Conservation (phyloP, 2,329 filamentous ascomycete species). For the Colletotrichum tropicale region DNA sequence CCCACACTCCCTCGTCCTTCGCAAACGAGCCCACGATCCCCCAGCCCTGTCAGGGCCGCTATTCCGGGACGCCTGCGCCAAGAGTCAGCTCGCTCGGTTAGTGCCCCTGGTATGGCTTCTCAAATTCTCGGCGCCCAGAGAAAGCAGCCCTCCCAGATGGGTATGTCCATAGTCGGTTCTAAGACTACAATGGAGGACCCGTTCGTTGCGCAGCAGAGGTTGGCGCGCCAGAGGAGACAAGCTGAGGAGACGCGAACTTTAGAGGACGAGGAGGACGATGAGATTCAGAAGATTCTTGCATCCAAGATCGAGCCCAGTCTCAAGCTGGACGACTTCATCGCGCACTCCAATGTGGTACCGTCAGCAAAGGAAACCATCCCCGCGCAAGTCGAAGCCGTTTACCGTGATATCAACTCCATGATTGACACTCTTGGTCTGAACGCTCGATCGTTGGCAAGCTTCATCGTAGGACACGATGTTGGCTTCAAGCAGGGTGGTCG, state of each 20-base stretch:
- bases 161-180: constrained; percentile 43
- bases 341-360: constrained; percentile 58
- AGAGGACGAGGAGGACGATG: constrained; percentile 72
- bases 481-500: constrained; percentile 58
- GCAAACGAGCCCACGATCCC: constrained; percentile 69
- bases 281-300: constrained; percentile 66
- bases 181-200: constrained; percentile 45
- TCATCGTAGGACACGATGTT: constrained; percentile 71
- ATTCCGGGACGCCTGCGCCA: constrained; percentile 54
- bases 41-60: constrained; percentile 70
- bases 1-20: constrained; percentile 60
- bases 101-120: constrained; percentile 63
- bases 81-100: constrained; percentile 62
- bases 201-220: constrained; percentile 55
- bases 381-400: constrained; percentile 69
- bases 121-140: constrained; percentile 50
- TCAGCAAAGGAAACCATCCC: constrained; percentile 62
- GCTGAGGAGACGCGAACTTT: constrained; percentile 62
- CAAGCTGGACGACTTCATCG: constrained; percentile 71
- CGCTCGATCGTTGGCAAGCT: constrained; percentile 66
- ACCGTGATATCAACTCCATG: constrained; percentile 90
- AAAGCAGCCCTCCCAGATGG: constrained; percentile 39
- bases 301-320: constrained; percentile 66
- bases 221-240: constrained; percentile 58
- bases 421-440: constrained; percentile 92